Conservation (phyloP, 345 rosid species). For the Zanthoxylum bungeanum region DNA sequence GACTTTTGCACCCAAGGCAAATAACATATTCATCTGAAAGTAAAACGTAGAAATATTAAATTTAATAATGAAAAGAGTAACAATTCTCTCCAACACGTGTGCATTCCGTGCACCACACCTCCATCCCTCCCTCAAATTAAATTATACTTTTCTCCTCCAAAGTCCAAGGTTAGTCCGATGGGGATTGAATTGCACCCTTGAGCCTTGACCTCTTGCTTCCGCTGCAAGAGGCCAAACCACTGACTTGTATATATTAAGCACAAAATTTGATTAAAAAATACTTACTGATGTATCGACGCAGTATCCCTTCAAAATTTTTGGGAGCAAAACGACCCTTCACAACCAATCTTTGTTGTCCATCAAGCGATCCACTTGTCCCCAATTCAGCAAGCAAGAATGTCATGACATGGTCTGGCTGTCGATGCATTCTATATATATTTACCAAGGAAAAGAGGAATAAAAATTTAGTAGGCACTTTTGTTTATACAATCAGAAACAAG, state of each 20-base stretch:
- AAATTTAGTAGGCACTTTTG: background rate
- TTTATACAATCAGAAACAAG: background rate
- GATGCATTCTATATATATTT: constrained; percentile 63
- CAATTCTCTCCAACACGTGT: background rate
- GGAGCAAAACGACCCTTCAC: constrained; percentile 95
- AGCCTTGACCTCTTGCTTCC: background rate
- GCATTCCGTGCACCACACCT: no score
- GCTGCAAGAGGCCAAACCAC: background rate
- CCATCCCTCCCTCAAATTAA: no score
- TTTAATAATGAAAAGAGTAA: background rate
- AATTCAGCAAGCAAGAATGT: constrained; percentile 85
- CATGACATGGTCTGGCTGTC: constrained; percentile 95
- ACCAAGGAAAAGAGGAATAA: background rate
- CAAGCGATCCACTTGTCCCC: constrained; percentile 96
- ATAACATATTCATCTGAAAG: constrained; percentile 53
- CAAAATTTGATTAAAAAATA: constrained; percentile 12
- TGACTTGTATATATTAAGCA: background rate
- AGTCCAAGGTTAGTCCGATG: no score
- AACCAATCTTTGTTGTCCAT: constrained; percentile 87
- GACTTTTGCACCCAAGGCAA: constrained; percentile 64
- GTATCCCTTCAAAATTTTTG: constrained; percentile 82
- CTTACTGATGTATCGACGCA: constrained; percentile 88
- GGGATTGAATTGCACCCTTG: no score
- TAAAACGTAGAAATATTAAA: background rate
- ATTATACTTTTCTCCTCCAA: no score